Conservation (phyloP, 1,284 basidiomycete genomes). For the Mycosarcoma mackinlayi region DNA sequence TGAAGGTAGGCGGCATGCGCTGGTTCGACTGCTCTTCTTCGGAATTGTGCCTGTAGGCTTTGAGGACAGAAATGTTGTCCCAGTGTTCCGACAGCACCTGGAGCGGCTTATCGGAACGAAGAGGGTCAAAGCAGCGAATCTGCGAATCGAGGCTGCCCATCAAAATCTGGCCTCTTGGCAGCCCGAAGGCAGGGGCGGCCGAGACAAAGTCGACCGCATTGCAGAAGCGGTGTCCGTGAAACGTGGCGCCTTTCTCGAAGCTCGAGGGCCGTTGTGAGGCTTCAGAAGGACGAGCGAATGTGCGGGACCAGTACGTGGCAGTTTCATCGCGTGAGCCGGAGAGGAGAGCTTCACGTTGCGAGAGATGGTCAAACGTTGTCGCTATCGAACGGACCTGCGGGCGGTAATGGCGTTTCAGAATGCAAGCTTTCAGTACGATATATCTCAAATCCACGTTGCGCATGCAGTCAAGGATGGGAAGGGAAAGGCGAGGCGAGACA, state of each 20-base stretch:
- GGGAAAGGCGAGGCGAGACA: background rate
- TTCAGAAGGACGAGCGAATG: background rate
- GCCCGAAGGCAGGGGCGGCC: background rate
- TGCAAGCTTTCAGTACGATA: background rate
- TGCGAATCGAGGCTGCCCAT: slow-evolving; percentile 45
- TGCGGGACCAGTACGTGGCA: slow-evolving; percentile 33
- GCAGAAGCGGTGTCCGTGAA: slow-evolving; percentile 29
- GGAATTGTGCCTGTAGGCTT: background rate
- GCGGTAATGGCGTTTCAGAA: background rate
- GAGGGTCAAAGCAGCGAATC: slow-evolving; percentile 50
- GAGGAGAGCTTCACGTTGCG: slow-evolving; percentile 33
- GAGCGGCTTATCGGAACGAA: slow-evolving; percentile 24
- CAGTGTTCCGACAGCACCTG: slow-evolving; percentile 47
- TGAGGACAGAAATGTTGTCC: slow-evolving; percentile 51
- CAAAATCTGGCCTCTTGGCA: slow-evolving; percentile 32
- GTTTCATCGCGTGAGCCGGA: slow-evolving; percentile 41
- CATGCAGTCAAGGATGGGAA: too few species aligned
- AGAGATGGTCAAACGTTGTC: slow-evolving; percentile 22
- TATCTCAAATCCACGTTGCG: too few species aligned
- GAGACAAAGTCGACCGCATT: slow-evolving; percentile 34
- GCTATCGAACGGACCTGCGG: slow-evolving; percentile 25
- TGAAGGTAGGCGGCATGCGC: slow-evolving; percentile 17
- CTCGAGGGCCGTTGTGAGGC: background rate
- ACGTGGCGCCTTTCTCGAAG: slow-evolving; percentile 21
- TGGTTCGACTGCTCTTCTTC: background rate